These are phyloP conservation scores for Mariannaea elegans DNA, from an alignment of 2,329 filamentous ascomycete species.

Conservation along the genomic window DNA sequence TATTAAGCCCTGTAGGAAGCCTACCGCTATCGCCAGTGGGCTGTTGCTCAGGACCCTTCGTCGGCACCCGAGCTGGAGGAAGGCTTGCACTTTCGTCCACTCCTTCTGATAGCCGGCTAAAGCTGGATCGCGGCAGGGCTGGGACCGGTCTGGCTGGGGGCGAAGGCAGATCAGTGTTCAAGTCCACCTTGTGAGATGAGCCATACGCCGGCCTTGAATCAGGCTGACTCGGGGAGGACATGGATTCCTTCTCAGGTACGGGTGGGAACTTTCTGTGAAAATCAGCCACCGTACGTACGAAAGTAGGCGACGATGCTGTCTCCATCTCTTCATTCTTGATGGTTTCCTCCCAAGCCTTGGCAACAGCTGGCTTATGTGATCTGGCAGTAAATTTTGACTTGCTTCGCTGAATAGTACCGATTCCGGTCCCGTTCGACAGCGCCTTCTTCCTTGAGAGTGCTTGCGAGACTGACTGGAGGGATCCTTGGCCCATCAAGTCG, in stretches of 20 bases:
- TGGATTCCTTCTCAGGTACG: conserved; percentile 68
- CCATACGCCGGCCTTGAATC: conserved; percentile 40
- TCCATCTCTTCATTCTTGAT: conserved; percentile 71
- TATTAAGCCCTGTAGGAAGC: conserved; percentile 72
- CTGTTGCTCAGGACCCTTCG: conserved; percentile 51
- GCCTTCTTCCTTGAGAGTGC: conserved; percentile 26
- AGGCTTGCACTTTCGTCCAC: conserved; percentile 51
- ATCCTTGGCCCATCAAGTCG: conserved; percentile 78
- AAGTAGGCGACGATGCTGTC: conserved; percentile 58
- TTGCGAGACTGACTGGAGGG: conserved; percentile 59
- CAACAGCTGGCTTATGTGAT: conserved; percentile 82
- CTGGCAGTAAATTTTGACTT: conserved; percentile 62
- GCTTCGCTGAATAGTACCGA: conserved; percentile 45
- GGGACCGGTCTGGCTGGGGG: conserved; percentile 75
- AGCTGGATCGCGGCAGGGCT: conserved; percentile 74
- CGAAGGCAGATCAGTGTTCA: conserved; percentile 59
- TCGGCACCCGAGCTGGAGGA: conserved; percentile 48
- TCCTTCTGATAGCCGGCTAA: conserved; percentile 73
- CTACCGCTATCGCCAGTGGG: conserved; percentile 52
- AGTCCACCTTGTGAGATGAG: conserved; percentile 46
- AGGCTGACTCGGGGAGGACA: conserved; percentile 54
- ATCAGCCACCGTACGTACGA: conserved; percentile 79
- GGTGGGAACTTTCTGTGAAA: conserved; percentile 86
- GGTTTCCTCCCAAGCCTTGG: conserved; percentile 81
- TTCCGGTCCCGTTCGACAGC: conserved; percentile 43